Evolutionary conservation across 371 early-diverging fungal genomes (phyloP), one percentile per base, ranked within the genome.

Genomic region (Lichtheimia ramosa): DNA sequence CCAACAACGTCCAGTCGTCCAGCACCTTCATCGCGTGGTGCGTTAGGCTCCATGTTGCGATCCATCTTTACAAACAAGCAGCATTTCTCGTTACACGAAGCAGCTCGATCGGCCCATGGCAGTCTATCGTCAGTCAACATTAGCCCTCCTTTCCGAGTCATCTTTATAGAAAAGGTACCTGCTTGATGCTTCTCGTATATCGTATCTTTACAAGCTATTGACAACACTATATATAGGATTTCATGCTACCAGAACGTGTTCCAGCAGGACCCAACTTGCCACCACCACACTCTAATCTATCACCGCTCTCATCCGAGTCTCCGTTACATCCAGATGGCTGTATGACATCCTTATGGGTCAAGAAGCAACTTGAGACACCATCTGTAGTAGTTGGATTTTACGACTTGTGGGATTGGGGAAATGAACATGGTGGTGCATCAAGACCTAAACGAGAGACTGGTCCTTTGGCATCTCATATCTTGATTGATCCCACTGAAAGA

Each of bases 271-370:
- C 74, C 27, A 73, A 69, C 64, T 27, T 59, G 18, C 81, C 70
- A 43, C 54, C 70, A 57, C 66, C 74, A 41, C 82, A 78, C 56
- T 73, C 88, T 2, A 61, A 81, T 2, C 69, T 93, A 5, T 92
- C 93, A 6, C 95, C 95, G 0, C 71, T 85, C 2, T 80, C 76
- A 10, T 73, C 81, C 8, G 69, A 79, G 4, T 93, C 94, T 6
- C 89, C 90, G 0, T 63, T 93, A 41, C 79, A 85, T 75, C 95
- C 95, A 0, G 93, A 93, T 68, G 94, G 94, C 16, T 68, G 93
- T 25, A 85, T 95, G 71, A 74, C 86, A 0, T 84, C 92, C 1
- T 51, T 70, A 8, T 95, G 92, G 92, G 65, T 91, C 16, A 68
- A 70, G 24, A 82, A 84, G 62, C 91, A 93, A 56, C 74, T 81